Evolutionary conservation across 306 rosid genomes (phyloP).

Genomic region (Lithocarpus polystachyus): DNA sequence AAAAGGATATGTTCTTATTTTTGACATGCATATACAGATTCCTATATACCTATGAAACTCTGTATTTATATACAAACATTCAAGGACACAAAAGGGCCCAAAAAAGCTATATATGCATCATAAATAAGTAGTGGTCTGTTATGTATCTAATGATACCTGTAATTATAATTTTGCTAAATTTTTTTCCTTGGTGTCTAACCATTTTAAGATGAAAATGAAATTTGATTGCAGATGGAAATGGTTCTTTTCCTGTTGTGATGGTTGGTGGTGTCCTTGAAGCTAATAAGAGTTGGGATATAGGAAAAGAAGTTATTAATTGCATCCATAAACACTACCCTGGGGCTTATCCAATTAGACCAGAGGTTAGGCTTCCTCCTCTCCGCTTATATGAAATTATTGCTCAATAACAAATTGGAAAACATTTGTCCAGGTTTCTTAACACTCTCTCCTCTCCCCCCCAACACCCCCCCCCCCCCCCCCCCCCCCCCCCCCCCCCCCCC

Average conservation of each 20-base stretch:
- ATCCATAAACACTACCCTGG: constrained; percentile 63
- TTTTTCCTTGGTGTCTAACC: not conserved
- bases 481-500: not conserved
- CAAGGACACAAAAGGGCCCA: not conserved
- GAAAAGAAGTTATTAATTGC: constrained; percentile 68
- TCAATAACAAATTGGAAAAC: not conserved
- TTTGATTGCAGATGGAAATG: constrained; percentile 67
- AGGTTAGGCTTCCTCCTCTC: constrained; percentile 40
- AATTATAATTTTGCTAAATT: not conserved
- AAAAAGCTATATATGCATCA: not conserved
- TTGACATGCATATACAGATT: not conserved
- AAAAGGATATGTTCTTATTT: not conserved
- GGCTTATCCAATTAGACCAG: constrained; percentile 65
- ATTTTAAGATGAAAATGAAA: not conserved
- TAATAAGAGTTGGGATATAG: constrained; percentile 83
- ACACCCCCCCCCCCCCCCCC: not conserved
- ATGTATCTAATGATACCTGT: not conserved
- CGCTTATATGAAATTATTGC: not conserved
- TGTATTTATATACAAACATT: not conserved
- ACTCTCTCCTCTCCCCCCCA: too few species aligned
- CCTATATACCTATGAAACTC: not conserved
- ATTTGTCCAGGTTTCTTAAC: too few species aligned
- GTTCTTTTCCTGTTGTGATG: constrained; percentile 76
- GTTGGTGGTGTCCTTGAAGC: constrained; percentile 99
- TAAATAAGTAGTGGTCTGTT: not conserved